Base-by-base conservation (phyloP, 257 asterid genomes). In the Catharanthus roseus region DNA sequence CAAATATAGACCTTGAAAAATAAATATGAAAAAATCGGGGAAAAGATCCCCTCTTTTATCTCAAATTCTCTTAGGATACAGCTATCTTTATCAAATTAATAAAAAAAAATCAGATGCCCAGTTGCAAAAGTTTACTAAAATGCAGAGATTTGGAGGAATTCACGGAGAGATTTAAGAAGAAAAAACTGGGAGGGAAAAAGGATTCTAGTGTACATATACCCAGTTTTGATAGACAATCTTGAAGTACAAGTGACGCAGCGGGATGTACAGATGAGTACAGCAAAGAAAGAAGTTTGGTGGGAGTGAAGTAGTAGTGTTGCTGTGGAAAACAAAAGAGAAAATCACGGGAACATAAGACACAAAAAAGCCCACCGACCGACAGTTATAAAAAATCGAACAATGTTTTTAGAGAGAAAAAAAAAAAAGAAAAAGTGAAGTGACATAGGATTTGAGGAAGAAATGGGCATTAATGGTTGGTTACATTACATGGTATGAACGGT, bases 111-210 rank as follows among this genome's bases (percentile, higher is more conserved):
- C n/a, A 34, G 15, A 33, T 1, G 26, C 41, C 41, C 1, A 58
- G 42, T 31, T 34, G 39, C 65, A 18, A 61, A 61, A 33, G 28
- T 6, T 3, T 3, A 34, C 1, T 3, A 28, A 19, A 61, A 61
- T 33, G 44, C 26, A 31, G 38, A 31, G 65, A 31, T 60, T 60
- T 42, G 67, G 81, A 83, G 82, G 71, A 77, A 51, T 77, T 77
- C 62, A 85, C 85, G 87, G 86, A 78, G 87, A 82, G 86, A 86
- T 82, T 82, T 72, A 74, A 58, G 67, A 18, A 69, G 49, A 18
- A 24, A n/a, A 16, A 47, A 60, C 31, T 60, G 39, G 15, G 1
- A 0, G 26, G 24, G 41, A 60, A 60, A 33, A 60, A 42, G 42
- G n/a, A n/a, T n/a, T n/a, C n/a, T n/a, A n/a, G n/a, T n/a, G n/a